Evolutionary conservation across 2,329 filamentous ascomycete species (phyloP).

Genomic region (Talaromyces islandicus): DNA sequence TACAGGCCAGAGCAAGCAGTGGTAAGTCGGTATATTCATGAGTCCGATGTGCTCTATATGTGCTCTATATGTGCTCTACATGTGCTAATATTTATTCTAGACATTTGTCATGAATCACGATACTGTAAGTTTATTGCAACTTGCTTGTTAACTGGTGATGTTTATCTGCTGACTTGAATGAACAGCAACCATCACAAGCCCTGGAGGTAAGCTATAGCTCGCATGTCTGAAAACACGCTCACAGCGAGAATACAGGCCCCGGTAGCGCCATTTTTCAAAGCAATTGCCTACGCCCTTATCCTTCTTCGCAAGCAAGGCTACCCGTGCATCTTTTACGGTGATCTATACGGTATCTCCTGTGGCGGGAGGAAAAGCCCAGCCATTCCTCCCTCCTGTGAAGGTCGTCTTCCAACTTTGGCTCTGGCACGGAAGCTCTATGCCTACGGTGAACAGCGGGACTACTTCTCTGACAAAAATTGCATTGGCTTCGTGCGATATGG

Average conservation of each 20-base stretch:
- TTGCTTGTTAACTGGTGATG: not conserved
- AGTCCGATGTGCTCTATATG: not conserved
- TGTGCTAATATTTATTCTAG: conserved; percentile 7
- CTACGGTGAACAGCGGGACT: conserved; percentile 60
- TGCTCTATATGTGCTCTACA: not conserved
- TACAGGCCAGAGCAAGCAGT: conserved; percentile 52
- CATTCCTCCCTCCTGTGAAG: conserved; percentile 41
- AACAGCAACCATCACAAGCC: conserved; percentile 55
- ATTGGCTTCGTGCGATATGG: conserved; percentile 54
- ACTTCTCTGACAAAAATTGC: conserved; percentile 55
- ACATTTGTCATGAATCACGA: conserved; percentile 23
- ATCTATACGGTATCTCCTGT: conserved; percentile 59
- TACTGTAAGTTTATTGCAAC: conserved; percentile 15
- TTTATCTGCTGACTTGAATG: not conserved
- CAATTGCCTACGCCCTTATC: conserved; percentile 66
- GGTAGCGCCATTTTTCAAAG: conserved; percentile 63
- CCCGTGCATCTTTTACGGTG: conserved; percentile 66
- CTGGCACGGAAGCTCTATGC: conserved; percentile 61
- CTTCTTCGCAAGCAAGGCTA: conserved; percentile 58
- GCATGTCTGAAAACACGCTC: not conserved
- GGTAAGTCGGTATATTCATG: conserved; percentile 30
- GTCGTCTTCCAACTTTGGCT: conserved; percentile 52
- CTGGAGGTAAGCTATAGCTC: conserved; percentile 40
- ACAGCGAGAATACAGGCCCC: conserved; percentile 38
- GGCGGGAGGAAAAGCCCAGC: conserved; percentile 20